Evolutionary conservation across 306 rosid genomes (phyloP).

Genomic region (Vigna mungo): DNA sequence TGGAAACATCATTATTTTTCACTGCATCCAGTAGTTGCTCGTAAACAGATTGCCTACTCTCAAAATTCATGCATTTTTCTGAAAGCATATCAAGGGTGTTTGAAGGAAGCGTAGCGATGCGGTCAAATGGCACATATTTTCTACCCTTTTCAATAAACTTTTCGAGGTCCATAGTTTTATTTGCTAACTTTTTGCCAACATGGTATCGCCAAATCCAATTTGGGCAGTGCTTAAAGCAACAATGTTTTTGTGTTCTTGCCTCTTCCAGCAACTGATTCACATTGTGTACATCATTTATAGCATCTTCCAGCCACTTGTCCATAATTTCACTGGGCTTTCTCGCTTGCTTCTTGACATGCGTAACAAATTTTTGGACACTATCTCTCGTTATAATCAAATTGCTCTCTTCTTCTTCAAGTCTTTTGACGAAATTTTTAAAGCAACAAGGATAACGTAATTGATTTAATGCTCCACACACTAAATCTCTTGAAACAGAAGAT

Average conservation of each 20-base stretch:
- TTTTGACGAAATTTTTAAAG: constrained; percentile 7
- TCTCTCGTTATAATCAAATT: not conserved
- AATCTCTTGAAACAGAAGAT: too few relatives aligned
- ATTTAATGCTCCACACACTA: not conserved
- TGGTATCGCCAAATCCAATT: constrained; percentile 22
- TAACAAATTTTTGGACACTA: not conserved
- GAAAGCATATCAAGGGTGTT: not conserved
- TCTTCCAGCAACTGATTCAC: not conserved
- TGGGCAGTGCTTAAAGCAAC: constrained; percentile 3
- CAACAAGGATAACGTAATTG: constrained; percentile 22
- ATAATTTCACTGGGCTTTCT: not conserved
- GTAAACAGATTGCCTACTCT: constrained; percentile 3
- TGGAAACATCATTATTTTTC: not conserved
- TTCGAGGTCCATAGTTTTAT: not conserved
- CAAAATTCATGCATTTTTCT: not conserved
- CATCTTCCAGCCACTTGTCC: not conserved
- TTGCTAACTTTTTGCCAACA: not conserved
- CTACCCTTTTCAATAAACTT: not conserved
- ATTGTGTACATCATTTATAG: not conserved
- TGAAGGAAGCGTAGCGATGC: not conserved
- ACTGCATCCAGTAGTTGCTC: constrained; percentile 16
- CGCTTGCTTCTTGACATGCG: not conserved
- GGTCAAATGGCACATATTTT: not conserved
- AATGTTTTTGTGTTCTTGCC: not conserved
- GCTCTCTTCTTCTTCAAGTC: not conserved